phyloP scores from a whole-genome alignment of 2,329 filamentous ascomycete genomes.

The Pestalotiopsis sp. region DNA sequence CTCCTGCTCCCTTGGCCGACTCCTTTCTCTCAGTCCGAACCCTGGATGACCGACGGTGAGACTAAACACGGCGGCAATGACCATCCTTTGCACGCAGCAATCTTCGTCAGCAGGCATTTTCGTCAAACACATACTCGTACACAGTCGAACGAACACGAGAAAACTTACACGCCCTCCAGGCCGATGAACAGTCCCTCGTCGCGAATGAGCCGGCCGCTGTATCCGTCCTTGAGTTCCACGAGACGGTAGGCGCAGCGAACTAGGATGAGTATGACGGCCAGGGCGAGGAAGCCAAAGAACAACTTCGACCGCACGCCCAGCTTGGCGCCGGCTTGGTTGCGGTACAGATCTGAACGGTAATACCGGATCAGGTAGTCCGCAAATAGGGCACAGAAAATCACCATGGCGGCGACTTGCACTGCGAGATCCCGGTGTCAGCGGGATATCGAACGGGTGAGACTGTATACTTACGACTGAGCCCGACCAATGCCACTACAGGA shows the following conservation, averaged over 20 bases:
- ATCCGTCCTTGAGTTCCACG: slow-evolving; percentile 60
- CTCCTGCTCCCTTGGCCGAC: neutral
- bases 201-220: slow-evolving; percentile 50
- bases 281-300: slow-evolving; percentile 52
- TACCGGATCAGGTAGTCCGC: slow-evolving; percentile 42
- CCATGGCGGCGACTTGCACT: slow-evolving; percentile 58
- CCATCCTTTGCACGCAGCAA: neutral
- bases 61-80: slow-evolving; percentile 1
- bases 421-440: neutral
- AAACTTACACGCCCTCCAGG: slow-evolving; percentile 43
- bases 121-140: neutral
- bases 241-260: slow-evolving; percentile 61
- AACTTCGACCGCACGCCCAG: slow-evolving; percentile 39
- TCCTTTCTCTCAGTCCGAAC: slow-evolving; percentile 1
- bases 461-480: slow-evolving; percentile 46
- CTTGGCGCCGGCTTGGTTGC: neutral
- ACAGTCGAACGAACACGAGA: neutral
- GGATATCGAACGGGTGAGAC: neutral
- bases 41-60: slow-evolving; percentile 6
- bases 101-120: neutral
- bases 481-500: slow-evolving; percentile 46
- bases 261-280: slow-evolving; percentile 59
- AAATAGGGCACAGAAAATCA: slow-evolving; percentile 52
- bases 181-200: slow-evolving; percentile 50
- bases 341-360: slow-evolving; percentile 14